Evolutionary conservation across 1,284 basidiomycete genomes (phyloP), one percentile per base, ranked within the genome.

Genomic region (Exsudoporus floridanus): DNA sequence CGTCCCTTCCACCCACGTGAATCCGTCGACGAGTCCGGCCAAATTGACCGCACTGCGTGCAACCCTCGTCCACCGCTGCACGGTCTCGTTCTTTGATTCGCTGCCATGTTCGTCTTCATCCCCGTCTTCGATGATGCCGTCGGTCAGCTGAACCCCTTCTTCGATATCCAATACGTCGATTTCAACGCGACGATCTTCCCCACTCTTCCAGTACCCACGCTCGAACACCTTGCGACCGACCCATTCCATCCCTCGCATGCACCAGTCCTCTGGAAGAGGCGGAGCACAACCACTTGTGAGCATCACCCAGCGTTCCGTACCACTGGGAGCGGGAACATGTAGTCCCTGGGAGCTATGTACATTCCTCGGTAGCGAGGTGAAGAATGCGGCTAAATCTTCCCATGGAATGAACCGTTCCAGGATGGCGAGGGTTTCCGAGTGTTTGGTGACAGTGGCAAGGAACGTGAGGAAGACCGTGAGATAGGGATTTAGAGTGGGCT

Each of bases 171-270:
- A 77, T 1, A 94, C 86, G 63, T 94, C 92, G 59, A 91, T 78
- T 74, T 96, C 94, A 46, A 79, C 77, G 58, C 81, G 77, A 56
- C 75, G 80, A 61, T 80, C 87, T 58, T 82, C 85, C 13, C 79
- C 79, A 12, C 76, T 74, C 60, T 83, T 90, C 95, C 94, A 98
- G 71, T 89, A 98, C 0, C 94, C 94, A 40, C 90, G 82, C 67
- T 94, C 92, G 68, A 89, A 97, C 2, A 97, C 86, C 52, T 86
- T 83, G 55, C 92, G 80, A 7, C 91, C 88, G 2, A 92, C 87
- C 96, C 96, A 99, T 58, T 93, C 91, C 84, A 95, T 90, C 4
- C 97, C 97, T 30, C 95, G 82, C 55, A 98, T 72, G 61, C 91
- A 92, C 93, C 94, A 98, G 69, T 99, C 97, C 70, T 99, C 97